Base-by-base conservation (phyloP, 2,329 filamentous ascomycete species). In the Fusarium mangiferae region DNA sequence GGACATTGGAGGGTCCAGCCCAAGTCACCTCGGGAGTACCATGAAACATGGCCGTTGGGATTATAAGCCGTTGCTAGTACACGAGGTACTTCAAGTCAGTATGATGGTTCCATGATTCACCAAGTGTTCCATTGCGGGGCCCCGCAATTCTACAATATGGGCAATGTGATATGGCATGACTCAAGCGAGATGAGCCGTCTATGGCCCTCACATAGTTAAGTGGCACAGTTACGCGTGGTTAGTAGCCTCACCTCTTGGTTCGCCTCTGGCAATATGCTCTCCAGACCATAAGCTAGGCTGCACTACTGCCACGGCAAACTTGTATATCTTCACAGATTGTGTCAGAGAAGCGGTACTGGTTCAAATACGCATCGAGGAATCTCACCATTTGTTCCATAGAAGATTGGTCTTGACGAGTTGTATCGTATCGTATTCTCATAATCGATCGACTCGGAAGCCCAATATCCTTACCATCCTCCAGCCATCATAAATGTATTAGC, bases 361-460 rank as follows among this genome's bases (percentile, higher is more conserved):
- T 36, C 41, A 36, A 33, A 58, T 62, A 59, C 73, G 45, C 20
- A 69, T 67, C 38, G 55, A 68, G 73, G 73, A 71, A 59, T 75
- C 73, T 75, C 73, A 75, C 73, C 73, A 75, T 68, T 71, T 68
- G 62, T 42, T 68, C 49, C 48, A 60, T 30, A 22, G 24, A 58
- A 48, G 10, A 26, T 18, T 60, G 45, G 46, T 58, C 38, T 56
- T 22, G 39, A 55, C 46, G 46, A 51, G 15, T 49, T 36, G 30
- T n/a, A 52, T 59, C 36, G 62, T 61, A 56, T 67, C 69, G 69
- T 73, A 54, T 48, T 63, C 48, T 71, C 59, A 74, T 72, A 61
- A 57, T 74, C 67, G 62, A 67, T 75, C 62, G 62, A 48, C 52
- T 68, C 36, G 41, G 45, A 24, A 65, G 57, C 49, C 66, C 10